Evolutionary conservation across 176 grass and related monocot genomes (phyloP), one percentile per base, ranked within the genome.

Genomic region (Echinochloa phyllopogon): DNA sequence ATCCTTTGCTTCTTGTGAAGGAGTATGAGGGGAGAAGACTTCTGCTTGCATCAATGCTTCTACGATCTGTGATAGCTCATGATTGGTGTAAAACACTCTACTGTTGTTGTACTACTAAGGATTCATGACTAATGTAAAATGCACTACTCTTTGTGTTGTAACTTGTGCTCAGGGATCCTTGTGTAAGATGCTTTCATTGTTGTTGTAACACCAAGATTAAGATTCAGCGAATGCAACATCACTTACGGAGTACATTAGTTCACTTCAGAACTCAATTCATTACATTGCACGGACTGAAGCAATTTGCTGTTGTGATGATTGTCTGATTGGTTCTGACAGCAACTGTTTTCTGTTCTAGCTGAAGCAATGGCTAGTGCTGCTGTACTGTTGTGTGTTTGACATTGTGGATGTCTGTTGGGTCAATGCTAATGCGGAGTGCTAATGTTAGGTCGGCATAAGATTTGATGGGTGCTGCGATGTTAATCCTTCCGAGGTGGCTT

Each of bases 61-160:
- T 75, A 49, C 51, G 69, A 4, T 16, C 8, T 72, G 15, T 59
- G 44, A 87, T 86, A 41, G 23, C 36, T 53, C 20, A 80, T 84
- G 59, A 73, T 79, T 90, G 52, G 47, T 91, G 75, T 87, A 86
- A 72, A 72, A 40, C 71, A n/a, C 65, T 7, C 36, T 57, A 37
- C 64, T 69, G 33, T 58, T 79, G 45, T 53, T 69, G 36, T 45
- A 64, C 42, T 4, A 82, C 39, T 68, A 14, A 41, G 20, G 20
- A 81, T 55, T 38, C 47, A 69, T 69, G 8, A 20, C 24, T 69
- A 48, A 57, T 81, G 65, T 70, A 56, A 70, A 56, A 82, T 70
- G 65, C 50, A 10, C 47, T 36, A 52, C 25, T 74, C 43, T 72
- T 72, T 72, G 44, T 72, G 24, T 18, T 33, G 45, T 73, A 74